A percentile compares a stretch with the other conserved stretches of the same genome.
These are phyloP conservation scores for Aureobasidium sp. DNA, from an alignment of 2,329 filamentous ascomycete genomes.

Conservation along the genomic window DNA sequence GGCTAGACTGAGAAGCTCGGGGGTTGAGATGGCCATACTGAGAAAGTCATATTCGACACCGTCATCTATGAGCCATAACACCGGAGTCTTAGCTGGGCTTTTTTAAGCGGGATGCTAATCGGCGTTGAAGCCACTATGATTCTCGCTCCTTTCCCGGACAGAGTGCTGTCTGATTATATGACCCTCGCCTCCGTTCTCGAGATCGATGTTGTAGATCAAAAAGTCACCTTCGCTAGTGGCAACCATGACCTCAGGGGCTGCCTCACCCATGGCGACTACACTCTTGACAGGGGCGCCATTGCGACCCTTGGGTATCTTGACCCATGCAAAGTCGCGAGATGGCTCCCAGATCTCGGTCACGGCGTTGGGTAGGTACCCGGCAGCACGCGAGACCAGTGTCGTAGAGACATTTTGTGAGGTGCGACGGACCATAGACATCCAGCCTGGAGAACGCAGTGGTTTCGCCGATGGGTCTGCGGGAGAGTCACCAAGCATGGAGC, in stretches of 20 bases:
- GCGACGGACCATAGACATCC: slow-evolving; percentile 84
- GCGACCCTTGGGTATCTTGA: slow-evolving; percentile 69
- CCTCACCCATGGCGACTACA: slow-evolving; percentile 93
- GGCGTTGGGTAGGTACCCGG: slow-evolving; percentile 83
- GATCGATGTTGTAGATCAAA: slow-evolving; percentile 89
- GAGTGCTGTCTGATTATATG: slow-evolving; percentile 71
- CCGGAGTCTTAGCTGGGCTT: no score
- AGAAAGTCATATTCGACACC: neutral
- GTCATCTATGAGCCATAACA: no score
- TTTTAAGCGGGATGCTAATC: neutral
- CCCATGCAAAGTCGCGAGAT: slow-evolving; percentile 87
- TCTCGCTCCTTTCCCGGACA: slow-evolving; percentile 9
- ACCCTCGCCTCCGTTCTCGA: slow-evolving; percentile 90
- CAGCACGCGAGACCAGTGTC: slow-evolving; percentile 81
- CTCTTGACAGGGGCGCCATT: slow-evolving; percentile 57
- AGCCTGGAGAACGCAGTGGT: slow-evolving; percentile 54
- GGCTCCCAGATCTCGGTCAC: slow-evolving; percentile 99
- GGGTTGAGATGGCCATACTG: no score
- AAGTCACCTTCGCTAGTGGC: slow-evolving; percentile 94
- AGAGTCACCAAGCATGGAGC: slow-evolving; percentile 25
- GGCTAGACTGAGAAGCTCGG: neutral
- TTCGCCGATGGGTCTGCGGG: neutral
- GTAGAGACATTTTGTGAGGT: slow-evolving; percentile 92
- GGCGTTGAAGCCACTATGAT: slow-evolving; percentile 8
- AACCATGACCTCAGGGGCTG: slow-evolving; percentile 92